Conservation (phyloP, 2,329 filamentous ascomycete species). For the Fusarium lyarnte region DNA sequence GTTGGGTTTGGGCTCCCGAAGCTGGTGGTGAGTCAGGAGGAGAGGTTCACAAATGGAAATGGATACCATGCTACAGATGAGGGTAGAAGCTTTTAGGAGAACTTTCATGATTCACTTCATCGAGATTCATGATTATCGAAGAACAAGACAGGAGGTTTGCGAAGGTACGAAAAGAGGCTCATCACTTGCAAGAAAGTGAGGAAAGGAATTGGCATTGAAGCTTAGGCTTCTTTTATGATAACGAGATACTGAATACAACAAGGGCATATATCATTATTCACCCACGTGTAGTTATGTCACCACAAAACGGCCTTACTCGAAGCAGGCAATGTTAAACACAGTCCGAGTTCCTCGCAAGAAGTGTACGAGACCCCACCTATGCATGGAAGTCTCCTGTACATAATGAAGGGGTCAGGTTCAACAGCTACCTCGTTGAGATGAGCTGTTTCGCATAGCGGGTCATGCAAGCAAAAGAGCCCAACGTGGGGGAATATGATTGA, state of each 20-base stretch:
- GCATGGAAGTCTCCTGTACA: neutral
- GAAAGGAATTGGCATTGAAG: neutral
- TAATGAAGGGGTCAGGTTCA: neutral
- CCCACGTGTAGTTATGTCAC: neutral
- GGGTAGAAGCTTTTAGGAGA: slow-evolving; percentile 20
- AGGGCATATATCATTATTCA: neutral
- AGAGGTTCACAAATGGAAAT: slow-evolving; percentile 54
- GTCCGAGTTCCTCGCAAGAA: neutral
- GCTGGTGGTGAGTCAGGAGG: slow-evolving; percentile 73
- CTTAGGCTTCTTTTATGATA: neutral
- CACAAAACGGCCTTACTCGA: neutral
- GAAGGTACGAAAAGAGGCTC: neutral
- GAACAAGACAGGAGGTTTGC: accelerated
- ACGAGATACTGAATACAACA: neutral
- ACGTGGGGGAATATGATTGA: slow-evolving; percentile 1
- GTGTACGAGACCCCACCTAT: neutral
- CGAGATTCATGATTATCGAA: neutral
- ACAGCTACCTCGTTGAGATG: neutral
- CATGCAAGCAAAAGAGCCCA: neutral
- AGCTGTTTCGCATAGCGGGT: neutral
- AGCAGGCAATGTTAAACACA: neutral
- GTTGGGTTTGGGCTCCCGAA: slow-evolving; percentile 73
- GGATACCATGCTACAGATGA: slow-evolving; percentile 31
- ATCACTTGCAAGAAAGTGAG: no score
- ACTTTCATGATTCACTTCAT: accelerated